Conservation (phyloP, 116 monocot genomes). For the Phalaenopsis hybrid region DNA sequence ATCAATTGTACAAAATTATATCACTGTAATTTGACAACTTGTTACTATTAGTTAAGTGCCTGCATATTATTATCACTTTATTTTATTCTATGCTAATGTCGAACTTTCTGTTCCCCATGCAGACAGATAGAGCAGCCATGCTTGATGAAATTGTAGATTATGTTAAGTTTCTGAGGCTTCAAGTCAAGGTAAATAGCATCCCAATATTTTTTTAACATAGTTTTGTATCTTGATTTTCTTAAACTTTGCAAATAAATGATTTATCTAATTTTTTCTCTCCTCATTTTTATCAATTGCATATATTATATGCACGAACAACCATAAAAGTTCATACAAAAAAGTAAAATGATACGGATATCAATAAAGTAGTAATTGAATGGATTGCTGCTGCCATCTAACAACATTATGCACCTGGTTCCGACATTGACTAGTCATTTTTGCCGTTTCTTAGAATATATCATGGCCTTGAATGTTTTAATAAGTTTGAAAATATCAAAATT, state of each 20-base stretch:
- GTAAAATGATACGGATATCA: not conserved
- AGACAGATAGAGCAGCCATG: slow-evolving; percentile 95
- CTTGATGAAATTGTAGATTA: slow-evolving; percentile 91
- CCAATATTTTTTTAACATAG: not conserved
- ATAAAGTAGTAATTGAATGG: not conserved
- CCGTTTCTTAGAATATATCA: too few species aligned
- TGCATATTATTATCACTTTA: not conserved
- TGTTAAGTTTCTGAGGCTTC: slow-evolving; percentile 81
- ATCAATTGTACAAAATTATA: not conserved
- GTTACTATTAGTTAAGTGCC: not conserved
- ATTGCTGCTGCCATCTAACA: not conserved
- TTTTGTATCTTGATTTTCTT: not conserved
- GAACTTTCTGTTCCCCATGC: slow-evolving; percentile 19
- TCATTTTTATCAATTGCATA: too few species aligned
- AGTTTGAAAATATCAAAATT: too few species aligned
- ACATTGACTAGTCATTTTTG: too few species aligned
- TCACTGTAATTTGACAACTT: not conserved
- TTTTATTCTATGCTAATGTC: not conserved
- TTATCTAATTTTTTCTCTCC: not conserved
- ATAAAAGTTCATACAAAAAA: not conserved
- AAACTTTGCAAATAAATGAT: too few species aligned
- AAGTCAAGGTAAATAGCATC: slow-evolving; percentile 59
- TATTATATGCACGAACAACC: too few species aligned
- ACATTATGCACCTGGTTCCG: too few species aligned
- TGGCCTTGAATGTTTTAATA: too few species aligned